Evolutionary conservation across 805 yeast species (phyloP).

Genomic region (Hanseniaspora hatyaiensis): DNA sequence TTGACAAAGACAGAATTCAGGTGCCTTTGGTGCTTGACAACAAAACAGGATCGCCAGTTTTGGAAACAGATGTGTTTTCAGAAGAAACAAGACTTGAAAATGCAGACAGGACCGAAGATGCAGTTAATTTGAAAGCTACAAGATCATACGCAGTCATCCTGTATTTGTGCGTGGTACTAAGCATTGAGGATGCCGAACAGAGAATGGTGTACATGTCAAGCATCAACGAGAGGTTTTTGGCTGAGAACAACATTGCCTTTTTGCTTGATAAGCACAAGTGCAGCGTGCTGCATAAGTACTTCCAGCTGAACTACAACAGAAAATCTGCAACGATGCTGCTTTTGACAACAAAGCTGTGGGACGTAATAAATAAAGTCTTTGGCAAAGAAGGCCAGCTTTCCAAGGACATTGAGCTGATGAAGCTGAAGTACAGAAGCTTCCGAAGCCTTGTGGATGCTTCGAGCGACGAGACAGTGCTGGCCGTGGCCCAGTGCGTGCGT

Average conservation of each 20-base stretch:
- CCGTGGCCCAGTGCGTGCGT: background rate
- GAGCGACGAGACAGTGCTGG: background rate
- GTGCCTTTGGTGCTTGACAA: background rate
- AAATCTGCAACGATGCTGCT: background rate
- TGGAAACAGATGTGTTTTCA: too few species aligned
- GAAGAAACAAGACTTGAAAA: background rate
- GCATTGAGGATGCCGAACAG: background rate
- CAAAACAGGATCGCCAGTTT: background rate
- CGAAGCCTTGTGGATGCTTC: background rate
- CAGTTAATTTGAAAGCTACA: background rate
- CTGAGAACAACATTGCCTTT: background rate
- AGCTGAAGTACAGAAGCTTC: background rate
- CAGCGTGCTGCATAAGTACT: background rate
- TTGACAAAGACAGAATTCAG: background rate
- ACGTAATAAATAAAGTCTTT: background rate
- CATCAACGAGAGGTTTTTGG: background rate
- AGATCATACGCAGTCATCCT: background rate
- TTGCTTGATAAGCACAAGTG: background rate
- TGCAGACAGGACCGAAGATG: background rate
- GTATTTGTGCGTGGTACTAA: slow-evolving; percentile 2
- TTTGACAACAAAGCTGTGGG: background rate
- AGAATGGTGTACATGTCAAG: background rate
- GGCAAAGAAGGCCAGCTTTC: background rate
- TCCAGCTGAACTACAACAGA: background rate
- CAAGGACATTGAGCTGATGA: background rate